Percentiles rank a stretch among this genome's conserved stretches.
These are phyloP conservation scores for Pythium plurisporium DNA, from an alignment of 352 stramenopile genomes.

Conservation along the genomic window DNA sequence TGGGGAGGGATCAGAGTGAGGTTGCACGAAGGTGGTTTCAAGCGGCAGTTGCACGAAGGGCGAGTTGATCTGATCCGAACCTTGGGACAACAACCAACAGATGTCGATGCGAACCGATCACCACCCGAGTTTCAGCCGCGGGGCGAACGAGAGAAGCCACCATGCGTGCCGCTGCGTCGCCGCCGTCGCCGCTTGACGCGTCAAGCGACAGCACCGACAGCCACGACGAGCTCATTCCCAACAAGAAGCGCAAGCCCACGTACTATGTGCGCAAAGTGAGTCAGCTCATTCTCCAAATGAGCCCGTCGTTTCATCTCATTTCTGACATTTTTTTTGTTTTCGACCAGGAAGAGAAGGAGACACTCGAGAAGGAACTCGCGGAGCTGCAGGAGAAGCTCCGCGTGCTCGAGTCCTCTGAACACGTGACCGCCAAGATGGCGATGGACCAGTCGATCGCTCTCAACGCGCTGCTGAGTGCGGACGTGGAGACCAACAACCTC, in stretches of 20 bases:
- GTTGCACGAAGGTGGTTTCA: too few species aligned
- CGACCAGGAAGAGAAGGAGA: not conserved
- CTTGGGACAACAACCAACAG: too few species aligned
- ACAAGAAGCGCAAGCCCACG: not conserved
- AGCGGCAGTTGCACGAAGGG: too few species aligned
- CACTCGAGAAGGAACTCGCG: conserved; percentile 1
- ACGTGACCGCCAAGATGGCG: not conserved
- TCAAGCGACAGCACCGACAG: not conserved
- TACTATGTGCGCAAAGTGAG: not conserved
- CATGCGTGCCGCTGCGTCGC: too few species aligned
- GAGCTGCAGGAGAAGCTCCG: not conserved
- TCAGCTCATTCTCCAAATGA: not conserved
- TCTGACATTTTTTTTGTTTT: not conserved
- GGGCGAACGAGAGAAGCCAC: too few species aligned
- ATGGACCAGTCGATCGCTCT: not conserved
- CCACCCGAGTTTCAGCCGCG: too few species aligned
- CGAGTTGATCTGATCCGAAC: too few species aligned
- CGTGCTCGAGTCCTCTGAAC: not conserved
- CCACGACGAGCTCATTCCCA: not conserved
- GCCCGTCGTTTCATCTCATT: not conserved
- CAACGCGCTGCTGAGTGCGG: not conserved
- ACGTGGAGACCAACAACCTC: conserved; percentile 7
- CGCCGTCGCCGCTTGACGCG: not conserved
- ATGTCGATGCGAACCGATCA: too few species aligned
- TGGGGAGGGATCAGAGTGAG: too few species aligned